Base-by-base conservation (phyloP, 495 filamentous ascomycete genomes). In the Aeminium ludgeri region DNA sequence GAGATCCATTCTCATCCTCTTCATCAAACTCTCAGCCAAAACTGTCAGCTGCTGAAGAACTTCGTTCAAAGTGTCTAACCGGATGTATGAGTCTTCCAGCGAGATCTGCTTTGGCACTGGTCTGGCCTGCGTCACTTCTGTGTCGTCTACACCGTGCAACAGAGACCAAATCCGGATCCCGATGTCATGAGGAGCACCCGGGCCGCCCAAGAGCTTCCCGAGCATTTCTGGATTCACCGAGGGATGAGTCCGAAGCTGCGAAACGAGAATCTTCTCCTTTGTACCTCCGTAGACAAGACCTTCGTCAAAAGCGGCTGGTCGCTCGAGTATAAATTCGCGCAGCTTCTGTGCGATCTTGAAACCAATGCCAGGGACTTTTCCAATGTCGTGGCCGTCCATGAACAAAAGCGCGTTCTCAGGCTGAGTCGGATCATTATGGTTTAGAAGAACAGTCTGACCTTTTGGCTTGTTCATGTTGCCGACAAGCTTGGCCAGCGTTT, bases 41-140 rank as follows among this genome's bases (percentile, higher is more conserved):
- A 67, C 59, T 0, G 55, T 50, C 16, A 96, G 64, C 51, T 86
- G 78, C 32, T 66, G 65, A n/a, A 60, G 62, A 2, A 83, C 71
- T 34, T 75, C 66, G 2, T 70, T 56, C 32, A 78, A 45, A 0
- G 65, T 71, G 47, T 76, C 68, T 1, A 93, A 63, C 1, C 72
- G 70, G 35, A 67, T 65, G 54, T 89, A 96, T 4, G 82, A 82
- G 55, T 96, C 84, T 54, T 96, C 87, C 45, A 96, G 91, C 58
- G 82, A 86, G 55, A 96, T 93, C 56, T 93, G 86, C 10, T 73
- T 74, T 0, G 87, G 87, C 11, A 92, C 57, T 30, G 73, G 73
- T 48, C 73, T 70, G 1, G 76, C 80, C 45, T 75, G 67, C 15
- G 70, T 66, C 13, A 96, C 84, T 31, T 80, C 74, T 6, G 69